Conservation (phyloP, 345 rosid genomes). For the Eutrema yunnanense region DNA sequence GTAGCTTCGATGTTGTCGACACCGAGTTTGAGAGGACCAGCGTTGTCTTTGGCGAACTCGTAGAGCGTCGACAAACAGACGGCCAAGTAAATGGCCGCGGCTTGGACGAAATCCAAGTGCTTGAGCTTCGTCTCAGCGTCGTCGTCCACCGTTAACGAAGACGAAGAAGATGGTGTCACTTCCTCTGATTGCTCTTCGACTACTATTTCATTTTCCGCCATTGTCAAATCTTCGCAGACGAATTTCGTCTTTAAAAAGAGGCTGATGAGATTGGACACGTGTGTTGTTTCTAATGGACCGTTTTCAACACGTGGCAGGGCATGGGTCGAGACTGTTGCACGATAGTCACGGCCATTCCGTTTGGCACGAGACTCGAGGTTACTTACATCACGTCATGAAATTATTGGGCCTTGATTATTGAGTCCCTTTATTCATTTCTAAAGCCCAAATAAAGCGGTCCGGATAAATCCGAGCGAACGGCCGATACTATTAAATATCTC, state of each 20-base stretch:
- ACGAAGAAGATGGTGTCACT: background rate
- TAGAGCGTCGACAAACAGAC: conserved; percentile 45
- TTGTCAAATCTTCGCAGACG: background rate
- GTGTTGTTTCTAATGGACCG: background rate
- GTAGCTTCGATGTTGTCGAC: conserved; percentile 60
- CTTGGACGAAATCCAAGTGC: conserved; percentile 58
- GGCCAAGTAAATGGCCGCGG: conserved; percentile 36
- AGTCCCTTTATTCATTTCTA: background rate
- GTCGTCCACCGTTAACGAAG: conserved; percentile 12
- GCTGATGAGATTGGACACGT: conserved; percentile 11
- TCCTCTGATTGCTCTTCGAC: conserved; percentile 11
- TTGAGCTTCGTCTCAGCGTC: conserved; percentile 39
- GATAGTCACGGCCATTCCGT: conserved; percentile 9
- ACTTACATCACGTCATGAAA: background rate
- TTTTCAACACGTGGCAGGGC: background rate
- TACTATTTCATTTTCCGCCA: conserved; percentile 25
- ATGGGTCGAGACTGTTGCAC: conserved; percentile 9
- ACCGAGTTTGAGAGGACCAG: conserved; percentile 68
- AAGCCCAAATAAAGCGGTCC: background rate
- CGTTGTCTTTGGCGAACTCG: conserved; percentile 63
- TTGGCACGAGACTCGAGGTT: conserved; percentile 11
- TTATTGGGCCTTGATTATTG: conserved; percentile 2
- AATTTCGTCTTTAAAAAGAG: background rate
- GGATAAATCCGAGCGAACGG: background rate
- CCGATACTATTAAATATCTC: background rate